These are phyloP conservation scores for Cordyceps cicadae DNA, from an alignment of 2,329 filamentous ascomycete genomes.

Conservation along the genomic window DNA sequence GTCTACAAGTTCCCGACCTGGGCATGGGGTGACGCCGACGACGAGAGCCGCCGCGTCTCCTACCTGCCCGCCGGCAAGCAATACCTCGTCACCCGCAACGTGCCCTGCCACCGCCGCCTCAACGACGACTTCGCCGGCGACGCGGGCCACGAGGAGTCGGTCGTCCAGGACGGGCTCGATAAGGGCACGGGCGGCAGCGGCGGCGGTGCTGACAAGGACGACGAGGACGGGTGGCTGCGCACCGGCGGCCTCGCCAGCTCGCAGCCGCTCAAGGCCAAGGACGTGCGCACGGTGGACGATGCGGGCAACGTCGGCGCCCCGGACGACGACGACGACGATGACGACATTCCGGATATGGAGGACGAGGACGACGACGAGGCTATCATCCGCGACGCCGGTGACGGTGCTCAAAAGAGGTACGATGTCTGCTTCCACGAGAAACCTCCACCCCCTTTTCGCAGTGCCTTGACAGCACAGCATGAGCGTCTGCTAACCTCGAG, in stretches of 20 bases:
- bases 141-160: conserved; percentile 74
- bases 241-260: conserved; percentile 72
- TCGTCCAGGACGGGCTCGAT: conserved; percentile 66
- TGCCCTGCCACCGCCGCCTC: conserved; percentile 84
- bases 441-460: no score
- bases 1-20: conserved; percentile 99
- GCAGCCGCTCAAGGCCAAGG: conserved; percentile 66
- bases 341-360: conserved; percentile 97
- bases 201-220: conserved; percentile 41
- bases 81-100: conserved; percentile 88
- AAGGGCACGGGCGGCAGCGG: conserved; percentile 26
- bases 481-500: not conserved
- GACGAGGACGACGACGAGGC: conserved; percentile 96
- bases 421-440: conserved; percentile 6
- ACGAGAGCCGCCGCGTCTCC: conserved; percentile 65
- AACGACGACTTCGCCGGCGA: conserved; percentile 90
- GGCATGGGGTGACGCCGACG: conserved; percentile 88
- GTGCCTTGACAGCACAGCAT: not conserved
- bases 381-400: conserved; percentile 71
- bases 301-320: conserved; percentile 75
- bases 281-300: conserved; percentile 84
- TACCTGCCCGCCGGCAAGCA: conserved; percentile 88
- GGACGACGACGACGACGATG: conserved; percentile 54
- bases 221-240: conserved; percentile 85
- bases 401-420: conserved; percentile 39